phyloP scores from a whole-genome alignment of 768 basidiomycete species.

The Suillus subluteus region DNA sequence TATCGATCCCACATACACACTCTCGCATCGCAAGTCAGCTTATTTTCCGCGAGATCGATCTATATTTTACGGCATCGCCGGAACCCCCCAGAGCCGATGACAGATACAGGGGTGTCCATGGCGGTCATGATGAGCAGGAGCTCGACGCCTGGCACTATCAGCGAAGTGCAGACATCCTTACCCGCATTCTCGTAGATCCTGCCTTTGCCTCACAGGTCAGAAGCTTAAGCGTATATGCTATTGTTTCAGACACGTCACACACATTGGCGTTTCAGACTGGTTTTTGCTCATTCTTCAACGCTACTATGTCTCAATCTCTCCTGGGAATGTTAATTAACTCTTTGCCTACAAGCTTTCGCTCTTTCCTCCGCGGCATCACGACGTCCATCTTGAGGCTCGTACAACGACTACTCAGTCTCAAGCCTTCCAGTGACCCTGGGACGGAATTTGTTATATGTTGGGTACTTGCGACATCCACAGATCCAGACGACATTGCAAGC shows the following conservation, averaged over 20 bases:
- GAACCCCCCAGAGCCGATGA: constrained; percentile 26
- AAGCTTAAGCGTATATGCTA: constrained; percentile 62
- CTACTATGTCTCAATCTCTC: neutral
- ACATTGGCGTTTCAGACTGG: constrained; percentile 68
- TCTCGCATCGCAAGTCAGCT: constrained; percentile 69
- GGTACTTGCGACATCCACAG: constrained; percentile 14
- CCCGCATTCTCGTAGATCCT: constrained; percentile 62
- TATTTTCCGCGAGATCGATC: constrained; percentile 63
- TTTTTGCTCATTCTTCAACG: constrained; percentile 27
- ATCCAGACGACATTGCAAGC: too few relatives aligned
- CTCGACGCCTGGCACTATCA: constrained; percentile 53
- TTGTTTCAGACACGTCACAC: constrained; percentile 48
- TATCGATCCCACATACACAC: constrained; percentile 66
- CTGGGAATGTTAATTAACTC: constrained; percentile 72
- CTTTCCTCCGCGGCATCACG: neutral
- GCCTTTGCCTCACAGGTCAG: constrained; percentile 60
- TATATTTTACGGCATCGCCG: constrained; percentile 54
- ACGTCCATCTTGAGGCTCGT: neutral
- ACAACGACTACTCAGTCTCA: neutral
- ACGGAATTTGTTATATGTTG: constrained; percentile 6
- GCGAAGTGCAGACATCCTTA: constrained; percentile 72
- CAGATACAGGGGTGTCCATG: constrained; percentile 1
- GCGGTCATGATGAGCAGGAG: constrained; percentile 31
- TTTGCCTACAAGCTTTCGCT: constrained; percentile 44
- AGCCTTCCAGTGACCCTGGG: neutral